phyloP scores from a whole-genome alignment of 345 rosid genomes.

The Geranium brycei region DNA sequence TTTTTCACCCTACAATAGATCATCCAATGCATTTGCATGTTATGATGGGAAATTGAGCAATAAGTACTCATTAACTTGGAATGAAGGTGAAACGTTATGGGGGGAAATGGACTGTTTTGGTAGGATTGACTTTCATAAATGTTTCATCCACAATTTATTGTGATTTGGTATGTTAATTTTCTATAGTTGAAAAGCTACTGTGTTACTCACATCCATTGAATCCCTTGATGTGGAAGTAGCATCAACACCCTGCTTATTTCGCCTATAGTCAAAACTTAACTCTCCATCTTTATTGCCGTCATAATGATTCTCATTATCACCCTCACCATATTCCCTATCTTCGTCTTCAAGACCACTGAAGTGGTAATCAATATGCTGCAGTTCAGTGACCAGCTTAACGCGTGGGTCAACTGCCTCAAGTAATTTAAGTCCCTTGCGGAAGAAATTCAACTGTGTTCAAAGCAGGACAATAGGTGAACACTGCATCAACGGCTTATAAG shows the following conservation, averaged over 20 bases:
- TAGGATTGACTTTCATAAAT: neutral
- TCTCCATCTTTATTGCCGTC: slow-evolving; percentile 46
- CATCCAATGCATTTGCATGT: neutral
- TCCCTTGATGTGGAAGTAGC: slow-evolving; percentile 35
- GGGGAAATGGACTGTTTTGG: neutral
- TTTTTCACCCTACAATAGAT: neutral
- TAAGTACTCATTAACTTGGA: neutral
- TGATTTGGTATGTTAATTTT: neutral
- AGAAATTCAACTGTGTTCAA: slow-evolving; percentile 58
- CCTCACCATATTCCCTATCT: slow-evolving; percentile 35
- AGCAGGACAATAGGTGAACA: neutral
- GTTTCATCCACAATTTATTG: neutral
- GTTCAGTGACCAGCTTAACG: slow-evolving; percentile 52
- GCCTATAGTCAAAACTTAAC: slow-evolving; percentile 68
- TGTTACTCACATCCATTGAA: slow-evolving; percentile 54
- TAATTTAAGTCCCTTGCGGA: slow-evolving; percentile 64
- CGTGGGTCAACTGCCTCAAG: slow-evolving; percentile 68
- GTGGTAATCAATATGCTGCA: slow-evolving; percentile 79
- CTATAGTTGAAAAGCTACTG: neutral
- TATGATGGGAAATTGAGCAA: neutral
- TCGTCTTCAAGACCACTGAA: slow-evolving; percentile 56
- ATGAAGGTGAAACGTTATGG: neutral
- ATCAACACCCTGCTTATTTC: slow-evolving; percentile 33
- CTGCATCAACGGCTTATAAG: neutral
- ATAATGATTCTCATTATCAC: slow-evolving; percentile 27